Conservation (phyloP, 2,329 filamentous ascomycete species). For the Claviceps africana region DNA sequence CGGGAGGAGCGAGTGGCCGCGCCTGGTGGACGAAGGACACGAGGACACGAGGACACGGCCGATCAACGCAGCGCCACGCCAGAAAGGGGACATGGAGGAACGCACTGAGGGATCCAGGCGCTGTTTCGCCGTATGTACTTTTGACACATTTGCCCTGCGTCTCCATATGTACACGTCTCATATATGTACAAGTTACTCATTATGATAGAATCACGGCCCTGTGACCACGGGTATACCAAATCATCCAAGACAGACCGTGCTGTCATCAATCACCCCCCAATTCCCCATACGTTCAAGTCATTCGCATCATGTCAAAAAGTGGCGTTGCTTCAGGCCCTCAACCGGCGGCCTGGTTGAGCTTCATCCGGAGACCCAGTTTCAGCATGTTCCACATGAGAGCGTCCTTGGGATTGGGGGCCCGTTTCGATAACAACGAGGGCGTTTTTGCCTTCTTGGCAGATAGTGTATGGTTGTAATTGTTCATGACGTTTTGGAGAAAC, state of each 20-base stretch:
- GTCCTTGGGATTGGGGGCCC: slow-evolving; percentile 1
- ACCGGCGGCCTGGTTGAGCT: slow-evolving; percentile 1
- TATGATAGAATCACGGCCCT: background rate
- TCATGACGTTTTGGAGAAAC: slow-evolving; percentile 21
- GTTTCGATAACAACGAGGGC: background rate
- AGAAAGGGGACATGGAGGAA: background rate
- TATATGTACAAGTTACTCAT: background rate
- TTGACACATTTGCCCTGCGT: background rate
- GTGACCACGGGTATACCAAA: background rate
- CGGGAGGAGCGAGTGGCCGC: background rate
- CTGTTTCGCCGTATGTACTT: background rate
- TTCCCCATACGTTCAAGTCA: background rate
- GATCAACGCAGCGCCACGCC: no score
- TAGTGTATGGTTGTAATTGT: slow-evolving; percentile 18
- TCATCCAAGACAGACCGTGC: background rate
- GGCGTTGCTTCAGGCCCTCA: background rate
- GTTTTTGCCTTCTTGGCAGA: slow-evolving; percentile 2
- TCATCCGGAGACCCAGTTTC: slow-evolving; percentile 4
- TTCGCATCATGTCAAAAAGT: background rate
- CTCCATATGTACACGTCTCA: background rate
- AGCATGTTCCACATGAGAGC: slow-evolving; percentile 7
- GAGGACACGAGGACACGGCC: no score
- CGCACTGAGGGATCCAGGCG: background rate
- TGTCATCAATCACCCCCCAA: background rate
- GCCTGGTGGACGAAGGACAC: background rate